These are phyloP conservation scores for Bonia amplexicaulis DNA, from an alignment of 176 grass and related monocot genomes.

Conservation along the genomic window DNA sequence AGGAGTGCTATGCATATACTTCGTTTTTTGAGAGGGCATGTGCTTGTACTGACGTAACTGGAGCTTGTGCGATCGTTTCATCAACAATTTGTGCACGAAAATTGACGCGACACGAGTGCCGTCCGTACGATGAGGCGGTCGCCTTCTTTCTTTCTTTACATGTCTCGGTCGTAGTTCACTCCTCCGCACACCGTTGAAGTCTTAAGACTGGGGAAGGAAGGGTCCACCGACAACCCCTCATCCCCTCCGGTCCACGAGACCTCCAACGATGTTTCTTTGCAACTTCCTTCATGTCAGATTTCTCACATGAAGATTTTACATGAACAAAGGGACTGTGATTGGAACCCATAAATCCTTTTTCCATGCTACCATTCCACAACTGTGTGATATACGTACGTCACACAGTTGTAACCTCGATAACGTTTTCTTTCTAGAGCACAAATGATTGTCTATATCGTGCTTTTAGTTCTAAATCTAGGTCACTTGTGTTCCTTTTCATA, in stretches of 20 bases:
- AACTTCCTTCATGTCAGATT: no score
- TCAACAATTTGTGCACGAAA: background rate
- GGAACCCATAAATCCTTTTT: background rate
- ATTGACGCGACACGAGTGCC: background rate
- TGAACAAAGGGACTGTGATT: background rate
- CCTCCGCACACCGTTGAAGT: background rate
- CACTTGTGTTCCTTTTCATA: background rate
- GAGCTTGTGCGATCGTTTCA: no score
- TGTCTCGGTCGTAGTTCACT: background rate
- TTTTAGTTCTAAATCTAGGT: background rate
- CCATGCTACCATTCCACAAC: background rate
- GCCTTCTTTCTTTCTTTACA: no score
- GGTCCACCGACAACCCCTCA: background rate
- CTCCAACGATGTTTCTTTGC: background rate
- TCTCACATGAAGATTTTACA: background rate
- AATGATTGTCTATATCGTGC: background rate
- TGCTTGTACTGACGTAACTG: background rate
- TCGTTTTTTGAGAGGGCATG: background rate
- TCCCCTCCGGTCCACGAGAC: background rate
- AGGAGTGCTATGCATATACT: background rate
- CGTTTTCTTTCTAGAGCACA: background rate
- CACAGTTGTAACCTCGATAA: accelerated
- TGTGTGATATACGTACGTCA: background rate
- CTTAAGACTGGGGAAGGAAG: background rate
- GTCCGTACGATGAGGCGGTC: background rate